Percentiles rank a stretch among this genome's conserved stretches.
These are phyloP conservation scores for Simplicillium sp. DNA, from an alignment of 2,329 filamentous ascomycete genomes.

Conservation along the genomic window DNA sequence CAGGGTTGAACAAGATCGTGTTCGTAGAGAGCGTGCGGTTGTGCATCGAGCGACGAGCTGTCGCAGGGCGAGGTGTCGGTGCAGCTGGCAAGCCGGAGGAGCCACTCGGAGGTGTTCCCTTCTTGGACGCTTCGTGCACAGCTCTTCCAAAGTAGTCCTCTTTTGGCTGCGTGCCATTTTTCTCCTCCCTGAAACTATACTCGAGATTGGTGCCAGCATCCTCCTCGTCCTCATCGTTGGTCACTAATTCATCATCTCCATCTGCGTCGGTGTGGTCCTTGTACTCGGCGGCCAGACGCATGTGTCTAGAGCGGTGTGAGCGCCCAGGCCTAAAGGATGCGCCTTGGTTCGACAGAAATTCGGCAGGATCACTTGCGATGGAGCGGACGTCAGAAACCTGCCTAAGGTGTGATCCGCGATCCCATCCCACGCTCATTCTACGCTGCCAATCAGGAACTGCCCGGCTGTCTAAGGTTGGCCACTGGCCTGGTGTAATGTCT, in stretches of 20 bases:
- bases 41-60: constrained; percentile 41
- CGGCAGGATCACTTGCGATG: constrained; percentile 53
- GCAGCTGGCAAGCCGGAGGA: constrained; percentile 14
- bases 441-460: constrained; percentile 37
- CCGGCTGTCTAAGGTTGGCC: constrained; percentile 37
- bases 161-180: constrained; percentile 20
- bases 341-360: constrained; percentile 46
- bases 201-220: constrained; percentile 36
- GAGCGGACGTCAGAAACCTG: constrained; percentile 49
- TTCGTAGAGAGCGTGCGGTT: constrained; percentile 68
- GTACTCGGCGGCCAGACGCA: constrained; percentile 24
- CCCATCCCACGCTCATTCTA: constrained; percentile 42
- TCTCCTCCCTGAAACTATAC: constrained; percentile 18
- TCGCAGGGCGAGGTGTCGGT: constrained; percentile 18
- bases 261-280: constrained; percentile 70
- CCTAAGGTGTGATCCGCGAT: constrained; percentile 35
- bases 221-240: constrained; percentile 64
- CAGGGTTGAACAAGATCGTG: constrained; percentile 76
- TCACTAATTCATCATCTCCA: constrained; percentile 82
- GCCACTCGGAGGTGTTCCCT: constrained; percentile 22
- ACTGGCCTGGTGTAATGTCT: constrained; percentile 35
- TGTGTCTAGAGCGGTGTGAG: constrained; percentile 29
- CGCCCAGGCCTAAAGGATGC: constrained; percentile 16
- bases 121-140: constrained; percentile 15
- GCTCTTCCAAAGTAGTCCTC: constrained; percentile 5